These are phyloP conservation scores for Paraurostyla sp. DNA, from an alignment of 73 alveolate species.

Conservation along the genomic window DNA sequence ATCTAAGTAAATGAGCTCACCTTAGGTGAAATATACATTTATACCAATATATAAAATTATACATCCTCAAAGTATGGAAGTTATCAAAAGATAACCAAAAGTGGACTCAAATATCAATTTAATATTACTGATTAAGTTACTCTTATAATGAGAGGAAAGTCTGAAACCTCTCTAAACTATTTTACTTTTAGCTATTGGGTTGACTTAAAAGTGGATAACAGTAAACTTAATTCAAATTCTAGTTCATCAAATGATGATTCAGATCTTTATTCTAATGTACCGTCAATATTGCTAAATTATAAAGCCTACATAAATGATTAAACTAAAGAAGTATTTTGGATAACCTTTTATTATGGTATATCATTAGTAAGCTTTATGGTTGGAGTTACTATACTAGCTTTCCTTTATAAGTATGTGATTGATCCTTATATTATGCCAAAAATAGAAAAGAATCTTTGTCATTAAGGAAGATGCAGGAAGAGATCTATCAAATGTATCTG, in stretches of 20 bases:
- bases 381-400: not conserved
- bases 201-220: not conserved
- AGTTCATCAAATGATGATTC: not conserved
- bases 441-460: not conserved
- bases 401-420: not conserved
- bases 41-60: not conserved
- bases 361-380: not conserved
- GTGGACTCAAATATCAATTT: constrained; percentile 1
- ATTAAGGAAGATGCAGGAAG: not conserved
- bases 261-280: not conserved
- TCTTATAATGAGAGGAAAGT: not conserved
- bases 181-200: constrained; percentile 26
- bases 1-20: not conserved
- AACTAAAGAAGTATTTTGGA: constrained; percentile 11
- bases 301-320: constrained; percentile 4
- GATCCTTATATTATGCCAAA: not conserved
- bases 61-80: not conserved
- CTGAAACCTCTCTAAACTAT: not conserved
- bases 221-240: not conserved
- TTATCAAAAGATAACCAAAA: not conserved
- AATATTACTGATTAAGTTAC: not conserved
- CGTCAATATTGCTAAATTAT: not conserved
- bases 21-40: not conserved
- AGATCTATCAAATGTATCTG: not conserved
- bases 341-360: constrained; percentile 3